These are phyloP conservation scores for Vaccinium macrocarpon DNA, from an alignment of 148 eudicot species.

Conservation along the genomic window DNA sequence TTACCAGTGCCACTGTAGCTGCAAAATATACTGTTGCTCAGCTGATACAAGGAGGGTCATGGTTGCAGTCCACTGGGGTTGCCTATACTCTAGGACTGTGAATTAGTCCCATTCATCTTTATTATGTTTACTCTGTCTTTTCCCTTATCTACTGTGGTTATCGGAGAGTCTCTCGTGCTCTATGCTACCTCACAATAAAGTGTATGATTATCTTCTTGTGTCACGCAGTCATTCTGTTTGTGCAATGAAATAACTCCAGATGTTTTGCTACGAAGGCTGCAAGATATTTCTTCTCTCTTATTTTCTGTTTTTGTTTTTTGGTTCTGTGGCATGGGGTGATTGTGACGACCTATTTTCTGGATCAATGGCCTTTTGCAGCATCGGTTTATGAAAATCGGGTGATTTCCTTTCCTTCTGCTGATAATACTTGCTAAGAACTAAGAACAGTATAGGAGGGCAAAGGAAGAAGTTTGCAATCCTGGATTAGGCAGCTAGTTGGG, in stretches of 20 bases:
- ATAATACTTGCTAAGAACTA: too few relatives aligned
- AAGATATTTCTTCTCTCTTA: neutral
- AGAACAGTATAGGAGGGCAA: too few relatives aligned
- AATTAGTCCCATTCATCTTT: neutral
- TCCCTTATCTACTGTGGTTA: neutral
- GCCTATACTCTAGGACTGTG: slow-evolving; percentile 34
- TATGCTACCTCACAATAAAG: neutral
- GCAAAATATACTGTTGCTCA: slow-evolving; percentile 31
- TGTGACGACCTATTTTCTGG: neutral
- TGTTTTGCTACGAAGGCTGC: neutral
- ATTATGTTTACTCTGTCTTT: neutral
- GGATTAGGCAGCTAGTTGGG: neutral
- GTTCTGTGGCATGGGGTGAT: neutral
- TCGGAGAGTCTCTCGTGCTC: too few relatives aligned
- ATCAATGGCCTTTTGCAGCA: neutral
- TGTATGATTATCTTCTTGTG: neutral
- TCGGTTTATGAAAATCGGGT: neutral
- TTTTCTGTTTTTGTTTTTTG: too few relatives aligned
- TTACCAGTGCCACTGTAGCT: slow-evolving; percentile 31
- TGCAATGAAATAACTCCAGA: too few relatives aligned
- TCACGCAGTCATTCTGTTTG: neutral
- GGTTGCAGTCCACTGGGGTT: slow-evolving; percentile 42
- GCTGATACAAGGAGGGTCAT: slow-evolving; percentile 39
- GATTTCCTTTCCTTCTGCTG: neutral
- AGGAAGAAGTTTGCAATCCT: too few relatives aligned